Evolutionary conservation across 352 stramenopile genomes (phyloP), one percentile per base, ranked within the genome.

Genomic region (Globisporangium perplexum): DNA sequence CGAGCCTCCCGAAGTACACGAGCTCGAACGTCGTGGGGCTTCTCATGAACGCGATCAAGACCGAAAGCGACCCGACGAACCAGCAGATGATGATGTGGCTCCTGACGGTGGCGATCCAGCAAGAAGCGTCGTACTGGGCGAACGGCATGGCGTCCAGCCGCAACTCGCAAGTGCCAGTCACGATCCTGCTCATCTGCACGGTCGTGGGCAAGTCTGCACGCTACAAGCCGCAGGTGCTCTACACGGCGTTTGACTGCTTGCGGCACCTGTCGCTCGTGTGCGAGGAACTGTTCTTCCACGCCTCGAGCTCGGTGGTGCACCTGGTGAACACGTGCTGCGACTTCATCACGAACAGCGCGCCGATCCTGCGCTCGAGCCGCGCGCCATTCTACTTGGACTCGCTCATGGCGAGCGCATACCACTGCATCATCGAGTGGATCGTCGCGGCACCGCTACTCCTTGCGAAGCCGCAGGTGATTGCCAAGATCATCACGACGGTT

Each of bases 81-180:
- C 82, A 92, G 62, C 84, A 95, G 53, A 93, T 95, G 84, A 87
- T 88, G 48, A 85, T 95, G 62, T 95, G 84, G 84, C 72, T 91
- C 48, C 67, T 95, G 47, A 89, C 80, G 2, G 81, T 95, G 18
- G 84, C 84, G 2, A 91, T 93, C 46, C 82, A 93, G 53, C 80
- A 95, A 60, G 84, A 95, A 58, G 83, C 82, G n/a, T 75, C 75
- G 30, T 90, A 88, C 50, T 95, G 84, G 84, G 84, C 82, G 7
- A 83, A 71, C 12, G 84, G 84, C 1, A 55, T 93, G 20, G 76
- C 81, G 14, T 95, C 84, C 15, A 95, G 82, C 53, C 72, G 78
- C 42, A 95, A 84, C 55, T 93, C 82, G 3, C 84, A 95, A 59
- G 83, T 92, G 28, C 81, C 80, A n/a, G 70, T 92, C 36, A 93